These are phyloP conservation scores for Drechmeria coniospora DNA, from an alignment of 2,329 filamentous ascomycete species.

Conservation along the genomic window DNA sequence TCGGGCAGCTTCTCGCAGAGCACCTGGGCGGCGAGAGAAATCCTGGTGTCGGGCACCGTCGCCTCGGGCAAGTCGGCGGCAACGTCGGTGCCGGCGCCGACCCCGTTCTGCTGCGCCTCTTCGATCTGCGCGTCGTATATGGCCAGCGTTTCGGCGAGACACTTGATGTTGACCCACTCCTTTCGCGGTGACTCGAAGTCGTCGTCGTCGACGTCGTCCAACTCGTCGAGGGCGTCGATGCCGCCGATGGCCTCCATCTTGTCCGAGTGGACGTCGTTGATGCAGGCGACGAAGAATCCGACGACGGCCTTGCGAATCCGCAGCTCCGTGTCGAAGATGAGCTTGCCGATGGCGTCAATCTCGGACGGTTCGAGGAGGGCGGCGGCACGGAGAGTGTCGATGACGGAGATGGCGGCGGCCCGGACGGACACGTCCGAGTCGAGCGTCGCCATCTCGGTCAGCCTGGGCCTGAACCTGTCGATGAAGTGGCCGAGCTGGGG, in stretches of 20 bases:
- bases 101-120: constrained; percentile 33
- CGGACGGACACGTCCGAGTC: constrained; percentile 74
- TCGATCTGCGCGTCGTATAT: constrained; percentile 62
- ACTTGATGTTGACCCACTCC: constrained; percentile 87
- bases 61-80: constrained; percentile 44
- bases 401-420: constrained; percentile 62
- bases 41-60: constrained; percentile 58
- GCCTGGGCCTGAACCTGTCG: constrained; percentile 70
- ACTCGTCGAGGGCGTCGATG: constrained; percentile 59
- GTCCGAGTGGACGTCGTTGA: constrained; percentile 64
- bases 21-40: constrained; percentile 71
- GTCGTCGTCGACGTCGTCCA: constrained; percentile 57
- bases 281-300: constrained; percentile 76
- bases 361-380: constrained; percentile 84
- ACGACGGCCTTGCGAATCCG: constrained; percentile 80
- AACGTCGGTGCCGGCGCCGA: constrained; percentile 30
- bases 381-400: constrained; percentile 67
- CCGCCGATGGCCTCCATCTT: constrained; percentile 77
- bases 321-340: constrained; percentile 78
- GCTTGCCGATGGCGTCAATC: constrained; percentile 71
- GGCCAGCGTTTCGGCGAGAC: constrained; percentile 67
- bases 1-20: constrained; percentile 72
- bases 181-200: constrained; percentile 61
- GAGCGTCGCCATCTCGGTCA: constrained; percentile 83
- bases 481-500: constrained; percentile 84